Conservation (phyloP, 495 filamentous ascomycete genomes). For the Gamarada debralockiae region DNA sequence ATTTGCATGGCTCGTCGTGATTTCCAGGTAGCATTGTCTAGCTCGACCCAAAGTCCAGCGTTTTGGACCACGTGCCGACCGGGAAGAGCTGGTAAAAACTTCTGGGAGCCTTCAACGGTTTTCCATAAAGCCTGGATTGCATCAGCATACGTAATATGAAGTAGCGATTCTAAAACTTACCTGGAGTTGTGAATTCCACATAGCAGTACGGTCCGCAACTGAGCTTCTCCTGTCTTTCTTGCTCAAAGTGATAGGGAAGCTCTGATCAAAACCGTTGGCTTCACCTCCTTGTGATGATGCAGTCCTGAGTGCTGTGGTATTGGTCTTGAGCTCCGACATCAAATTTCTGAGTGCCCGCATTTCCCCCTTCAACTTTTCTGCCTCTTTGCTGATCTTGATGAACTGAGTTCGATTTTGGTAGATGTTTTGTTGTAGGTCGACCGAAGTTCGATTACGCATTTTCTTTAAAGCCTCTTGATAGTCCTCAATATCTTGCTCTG, state of each 20-base stretch:
- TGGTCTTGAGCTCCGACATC: constrained; percentile 79
- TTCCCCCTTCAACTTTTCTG: constrained; percentile 93
- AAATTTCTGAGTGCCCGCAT: constrained; percentile 86
- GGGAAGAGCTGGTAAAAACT: constrained; percentile 86
- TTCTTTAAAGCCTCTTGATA: constrained; percentile 74
- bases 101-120: constrained; percentile 92
- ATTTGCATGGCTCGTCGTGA: constrained; percentile 79
- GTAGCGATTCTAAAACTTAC: constrained; percentile 18
- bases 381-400: constrained; percentile 98
- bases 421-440: constrained; percentile 91
- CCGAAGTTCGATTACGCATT: constrained; percentile 76
- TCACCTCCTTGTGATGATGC: constrained; percentile 44
- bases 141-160: constrained; percentile 7
- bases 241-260: constrained; percentile 47
- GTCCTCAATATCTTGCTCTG: constrained; percentile 87
- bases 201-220: constrained; percentile 92
- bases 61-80: constrained; percentile 90
- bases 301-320: constrained; percentile 70
- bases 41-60: constrained; percentile 86
- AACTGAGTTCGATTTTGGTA: constrained; percentile 98
- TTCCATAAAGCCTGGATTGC: constrained; percentile 71
- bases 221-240: constrained; percentile 69
- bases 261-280: constrained; percentile 26
- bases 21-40: constrained; percentile 97
- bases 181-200: constrained; percentile 86